These are phyloP conservation scores for Bryopsis sp. DNA, from an alignment of 139 green algal genomes.

Conservation along the genomic window DNA sequence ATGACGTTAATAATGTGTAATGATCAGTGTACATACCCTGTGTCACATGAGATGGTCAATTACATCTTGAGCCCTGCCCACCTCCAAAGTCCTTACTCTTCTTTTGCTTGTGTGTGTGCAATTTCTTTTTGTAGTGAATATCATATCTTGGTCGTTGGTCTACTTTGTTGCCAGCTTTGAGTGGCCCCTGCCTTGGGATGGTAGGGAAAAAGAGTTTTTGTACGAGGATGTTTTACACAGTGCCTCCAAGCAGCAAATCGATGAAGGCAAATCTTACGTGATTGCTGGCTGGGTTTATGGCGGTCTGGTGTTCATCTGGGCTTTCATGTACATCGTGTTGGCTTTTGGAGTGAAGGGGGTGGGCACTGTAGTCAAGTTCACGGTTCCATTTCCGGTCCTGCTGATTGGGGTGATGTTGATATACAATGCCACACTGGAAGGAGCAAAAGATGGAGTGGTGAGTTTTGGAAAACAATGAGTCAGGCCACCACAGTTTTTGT, in stretches of 20 bases:
- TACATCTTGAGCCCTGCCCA: no score
- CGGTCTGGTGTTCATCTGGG: constrained; percentile 19
- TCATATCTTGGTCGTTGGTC: neutral
- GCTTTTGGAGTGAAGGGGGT: constrained; percentile 10
- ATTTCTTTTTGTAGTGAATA: constrained; percentile 1
- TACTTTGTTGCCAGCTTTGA: neutral
- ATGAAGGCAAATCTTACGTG: constrained; percentile 7
- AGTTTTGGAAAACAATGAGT: neutral
- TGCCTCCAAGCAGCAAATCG: neutral
- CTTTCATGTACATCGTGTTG: constrained; percentile 13
- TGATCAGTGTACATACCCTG: no score
- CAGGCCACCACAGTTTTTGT: neutral
- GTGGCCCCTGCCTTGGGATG: neutral
- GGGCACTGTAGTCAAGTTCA: constrained; percentile 6
- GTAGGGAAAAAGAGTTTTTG: neutral
- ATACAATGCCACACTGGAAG: constrained; percentile 21
- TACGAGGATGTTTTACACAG: neutral
- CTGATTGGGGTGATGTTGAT: constrained; percentile 16
- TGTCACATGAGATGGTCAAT: no score
- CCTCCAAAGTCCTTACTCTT: no score
- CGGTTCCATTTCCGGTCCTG: constrained; percentile 15
- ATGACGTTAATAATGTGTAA: no score
- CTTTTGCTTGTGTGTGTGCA: no score
- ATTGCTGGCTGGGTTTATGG: constrained; percentile 9
- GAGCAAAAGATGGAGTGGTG: constrained; percentile 6